Percentiles rank a stretch among this genome's conserved stretches.
Conservation (phyloP, 2,329 filamentous ascomycete species). For the Colletotrichum tamarilloi region DNA sequence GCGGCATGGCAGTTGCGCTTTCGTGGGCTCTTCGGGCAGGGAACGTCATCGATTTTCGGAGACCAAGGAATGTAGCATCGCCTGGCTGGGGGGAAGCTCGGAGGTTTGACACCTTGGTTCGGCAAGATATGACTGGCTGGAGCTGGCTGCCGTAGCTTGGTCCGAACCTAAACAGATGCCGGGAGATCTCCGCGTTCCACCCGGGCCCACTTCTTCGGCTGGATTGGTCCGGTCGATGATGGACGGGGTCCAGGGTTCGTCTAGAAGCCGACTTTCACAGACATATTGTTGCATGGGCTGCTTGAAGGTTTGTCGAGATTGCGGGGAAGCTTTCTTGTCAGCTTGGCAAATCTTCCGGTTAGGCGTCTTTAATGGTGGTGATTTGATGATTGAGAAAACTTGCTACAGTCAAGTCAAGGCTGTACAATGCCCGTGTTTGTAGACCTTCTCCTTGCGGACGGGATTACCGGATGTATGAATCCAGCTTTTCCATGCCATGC, state of each 20-base stretch:
- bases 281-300: background rate
- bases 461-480: background rate
- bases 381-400: background rate
- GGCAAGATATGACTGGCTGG: background rate
- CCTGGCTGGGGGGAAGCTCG: conserved; percentile 1
- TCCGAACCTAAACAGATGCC: conserved; percentile 11
- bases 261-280: background rate
- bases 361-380: background rate
- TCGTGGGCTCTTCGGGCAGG: conserved; percentile 6
- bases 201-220: background rate
- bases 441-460: background rate
- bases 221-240: background rate
- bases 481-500: background rate
- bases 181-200: conserved; percentile 28
- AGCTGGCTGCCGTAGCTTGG: background rate
- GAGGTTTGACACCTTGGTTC: background rate
- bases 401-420: background rate
- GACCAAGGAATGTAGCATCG: background rate
- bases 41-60: conserved; percentile 27
- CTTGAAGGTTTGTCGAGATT: background rate
- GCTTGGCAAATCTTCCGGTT: background rate
- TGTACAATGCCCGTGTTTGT: background rate
- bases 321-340: background rate
- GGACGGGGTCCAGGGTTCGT: background rate
- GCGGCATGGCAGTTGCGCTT: background rate